Evolutionary conservation across 2,329 filamentous ascomycete species (phyloP).

Genomic region (Neopestalotiopsis sp.): DNA sequence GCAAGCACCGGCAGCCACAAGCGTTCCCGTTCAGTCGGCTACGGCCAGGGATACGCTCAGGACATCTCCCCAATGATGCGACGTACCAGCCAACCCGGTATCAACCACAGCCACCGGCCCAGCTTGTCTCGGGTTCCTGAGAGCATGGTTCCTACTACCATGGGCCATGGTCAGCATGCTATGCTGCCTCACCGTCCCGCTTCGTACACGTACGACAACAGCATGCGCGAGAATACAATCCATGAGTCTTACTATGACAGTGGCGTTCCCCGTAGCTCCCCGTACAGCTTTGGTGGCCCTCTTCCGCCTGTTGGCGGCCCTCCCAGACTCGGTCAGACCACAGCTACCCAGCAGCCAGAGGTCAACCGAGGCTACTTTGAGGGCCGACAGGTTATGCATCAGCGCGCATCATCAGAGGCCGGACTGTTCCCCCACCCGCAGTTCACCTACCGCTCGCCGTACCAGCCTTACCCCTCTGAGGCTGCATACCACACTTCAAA

Average conservation of each 20-base stretch:
- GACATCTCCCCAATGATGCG: constrained; percentile 30
- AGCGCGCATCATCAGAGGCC: constrained; percentile 36
- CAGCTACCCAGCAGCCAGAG: constrained; percentile 25
- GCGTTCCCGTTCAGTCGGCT: constrained; percentile 42
- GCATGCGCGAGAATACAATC: constrained; percentile 39
- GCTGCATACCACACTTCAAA: constrained; percentile 23
- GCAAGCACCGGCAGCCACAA: constrained; percentile 30
- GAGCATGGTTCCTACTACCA: constrained; percentile 23
- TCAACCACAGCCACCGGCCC: constrained; percentile 18
- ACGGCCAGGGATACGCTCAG: constrained; percentile 20
- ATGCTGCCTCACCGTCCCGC: constrained; percentile 35
- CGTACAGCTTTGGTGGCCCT: constrained; percentile 27
- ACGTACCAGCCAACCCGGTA: constrained; percentile 32
- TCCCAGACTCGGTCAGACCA: constrained; percentile 27
- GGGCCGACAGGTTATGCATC: constrained; percentile 28
- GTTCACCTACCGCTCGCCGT: constrained; percentile 24
- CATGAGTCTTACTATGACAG: constrained; percentile 33
- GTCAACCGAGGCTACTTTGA: constrained; percentile 24
- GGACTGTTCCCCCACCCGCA: constrained; percentile 23
- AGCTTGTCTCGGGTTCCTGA: constrained; percentile 20
- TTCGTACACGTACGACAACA: constrained; percentile 26
- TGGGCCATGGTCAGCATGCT: constrained; percentile 26
- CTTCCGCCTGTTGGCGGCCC: constrained; percentile 27
- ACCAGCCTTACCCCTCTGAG: constrained; percentile 25
- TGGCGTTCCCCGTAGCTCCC: constrained; percentile 18